phyloP scores from a whole-genome alignment of 768 basidiomycete species.

The Lactarius vividus region DNA sequence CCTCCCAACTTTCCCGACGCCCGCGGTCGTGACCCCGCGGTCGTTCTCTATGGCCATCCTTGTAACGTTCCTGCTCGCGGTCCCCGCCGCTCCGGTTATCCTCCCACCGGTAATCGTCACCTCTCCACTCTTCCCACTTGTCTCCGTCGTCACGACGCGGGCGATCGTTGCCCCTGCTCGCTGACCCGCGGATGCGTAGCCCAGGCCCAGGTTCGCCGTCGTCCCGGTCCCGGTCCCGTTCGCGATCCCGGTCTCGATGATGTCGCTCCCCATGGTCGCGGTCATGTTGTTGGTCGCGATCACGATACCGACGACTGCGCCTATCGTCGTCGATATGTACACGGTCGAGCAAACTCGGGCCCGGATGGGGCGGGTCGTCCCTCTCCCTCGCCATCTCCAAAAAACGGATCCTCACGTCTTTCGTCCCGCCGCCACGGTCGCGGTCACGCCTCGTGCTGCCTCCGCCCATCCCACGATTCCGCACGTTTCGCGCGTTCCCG shows the following conservation, averaged over 20 bases:
- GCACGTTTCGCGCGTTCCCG: conserved; percentile 37
- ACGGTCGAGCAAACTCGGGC: conserved; percentile 19
- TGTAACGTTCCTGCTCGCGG: conserved; percentile 20
- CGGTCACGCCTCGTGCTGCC: conserved; percentile 23
- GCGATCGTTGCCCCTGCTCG: neutral
- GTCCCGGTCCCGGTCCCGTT: conserved; percentile 26
- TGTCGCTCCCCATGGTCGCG: conserved; percentile 26
- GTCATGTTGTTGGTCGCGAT: conserved; percentile 3
- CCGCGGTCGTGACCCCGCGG: neutral
- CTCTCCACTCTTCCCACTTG: conserved; percentile 18
- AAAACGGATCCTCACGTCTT: conserved; percentile 30
- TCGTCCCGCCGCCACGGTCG: conserved; percentile 34
- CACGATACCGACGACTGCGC: neutral
- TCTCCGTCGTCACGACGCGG: conserved; percentile 6
- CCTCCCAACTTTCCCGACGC: conserved; percentile 19
- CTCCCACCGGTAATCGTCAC: conserved; percentile 18
- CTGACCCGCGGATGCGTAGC: conserved; percentile 14
- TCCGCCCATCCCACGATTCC: conserved; percentile 34
- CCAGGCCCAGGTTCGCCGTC: neutral
- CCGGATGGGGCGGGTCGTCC: conserved; percentile 4
- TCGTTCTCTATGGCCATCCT: neutral
- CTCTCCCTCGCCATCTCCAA: conserved; percentile 24
- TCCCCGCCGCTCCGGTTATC: conserved; percentile 18
- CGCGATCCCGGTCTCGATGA: conserved; percentile 26
- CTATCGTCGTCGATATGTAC: neutral